phyloP scores from a whole-genome alignment of 768 basidiomycete genomes.

The Mycena latifolia region DNA sequence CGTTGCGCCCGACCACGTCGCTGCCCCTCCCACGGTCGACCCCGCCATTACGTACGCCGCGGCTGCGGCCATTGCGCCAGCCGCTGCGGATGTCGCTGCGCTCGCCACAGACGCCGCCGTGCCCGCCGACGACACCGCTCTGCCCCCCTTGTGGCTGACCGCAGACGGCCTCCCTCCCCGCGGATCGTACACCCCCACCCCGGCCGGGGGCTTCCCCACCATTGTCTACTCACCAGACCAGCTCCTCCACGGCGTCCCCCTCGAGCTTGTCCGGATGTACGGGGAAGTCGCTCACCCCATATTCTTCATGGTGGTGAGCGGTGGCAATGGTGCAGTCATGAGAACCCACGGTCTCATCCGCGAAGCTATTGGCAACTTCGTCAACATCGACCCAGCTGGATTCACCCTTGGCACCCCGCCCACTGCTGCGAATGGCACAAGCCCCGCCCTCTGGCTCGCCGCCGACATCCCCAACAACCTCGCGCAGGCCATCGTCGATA shows the following conservation, averaged over 20 bases:
- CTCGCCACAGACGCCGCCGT: too few species aligned
- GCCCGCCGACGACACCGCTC: background rate
- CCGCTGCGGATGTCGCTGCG: background rate
- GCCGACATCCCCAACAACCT: background rate
- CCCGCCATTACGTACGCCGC: background rate
- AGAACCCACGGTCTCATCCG: constrained; percentile 4
- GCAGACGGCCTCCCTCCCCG: background rate
- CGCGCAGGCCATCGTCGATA: background rate
- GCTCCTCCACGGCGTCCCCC: background rate
- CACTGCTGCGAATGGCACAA: background rate
- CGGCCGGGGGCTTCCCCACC: background rate
- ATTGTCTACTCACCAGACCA: background rate
- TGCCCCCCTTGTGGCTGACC: background rate
- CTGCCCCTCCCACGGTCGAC: background rate
- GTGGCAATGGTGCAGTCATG: background rate
- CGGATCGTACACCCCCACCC: background rate
- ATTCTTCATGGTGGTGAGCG: constrained; percentile 1
- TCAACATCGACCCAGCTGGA: background rate
- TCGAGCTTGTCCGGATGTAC: background rate
- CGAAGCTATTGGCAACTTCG: background rate
- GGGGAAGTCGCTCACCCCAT: background rate
- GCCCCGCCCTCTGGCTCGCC: constrained; percentile 5
- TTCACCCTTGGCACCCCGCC: constrained; percentile 1
- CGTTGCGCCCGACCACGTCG: too few species aligned
- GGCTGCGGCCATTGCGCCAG: background rate